Evolutionary conservation across 164 flowering plant genomes (phyloP).

Genomic region (Stephania yunnanensis): DNA sequence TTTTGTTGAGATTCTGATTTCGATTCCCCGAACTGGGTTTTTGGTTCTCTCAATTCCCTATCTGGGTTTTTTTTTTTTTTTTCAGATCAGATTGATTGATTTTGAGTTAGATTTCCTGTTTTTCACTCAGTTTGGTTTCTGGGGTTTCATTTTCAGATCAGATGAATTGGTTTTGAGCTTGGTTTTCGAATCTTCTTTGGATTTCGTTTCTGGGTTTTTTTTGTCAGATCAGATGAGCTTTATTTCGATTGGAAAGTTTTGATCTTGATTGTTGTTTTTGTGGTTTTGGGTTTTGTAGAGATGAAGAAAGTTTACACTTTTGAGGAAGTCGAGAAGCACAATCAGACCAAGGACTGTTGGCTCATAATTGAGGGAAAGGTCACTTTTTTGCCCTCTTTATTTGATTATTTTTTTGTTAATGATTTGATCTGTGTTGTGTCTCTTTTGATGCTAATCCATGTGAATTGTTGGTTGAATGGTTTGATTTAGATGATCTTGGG

Average conservation of each 20-base stretch:
- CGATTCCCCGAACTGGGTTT: neutral
- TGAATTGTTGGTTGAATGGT: too few relatives aligned
- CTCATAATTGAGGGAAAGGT: conserved; percentile 82
- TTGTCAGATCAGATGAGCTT: neutral
- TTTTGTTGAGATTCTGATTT: neutral
- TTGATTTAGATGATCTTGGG: neutral
- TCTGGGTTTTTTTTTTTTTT: neutral
- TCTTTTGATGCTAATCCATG: too few relatives aligned
- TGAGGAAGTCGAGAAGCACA: conserved; percentile 70
- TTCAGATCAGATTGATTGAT: neutral
- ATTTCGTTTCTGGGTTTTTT: neutral
- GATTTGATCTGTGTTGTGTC: too few relatives aligned
- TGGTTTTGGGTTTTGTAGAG: neutral
- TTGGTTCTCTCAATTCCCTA: neutral
- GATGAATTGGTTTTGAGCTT: neutral
- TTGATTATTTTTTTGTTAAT: neutral
- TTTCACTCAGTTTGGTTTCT: too few relatives aligned
- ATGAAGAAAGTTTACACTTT: conserved; percentile 47
- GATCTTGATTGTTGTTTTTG: neutral
- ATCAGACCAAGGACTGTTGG: conserved; percentile 75
- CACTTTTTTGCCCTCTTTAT: conserved; percentile 9
- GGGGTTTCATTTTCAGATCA: too few relatives aligned
- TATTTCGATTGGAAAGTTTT: neutral
- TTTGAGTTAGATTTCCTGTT: too few relatives aligned
- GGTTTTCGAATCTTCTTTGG: neutral